Base-by-base conservation (phyloP, 2,329 filamentous ascomycete genomes). In the Massarina eburnea region DNA sequence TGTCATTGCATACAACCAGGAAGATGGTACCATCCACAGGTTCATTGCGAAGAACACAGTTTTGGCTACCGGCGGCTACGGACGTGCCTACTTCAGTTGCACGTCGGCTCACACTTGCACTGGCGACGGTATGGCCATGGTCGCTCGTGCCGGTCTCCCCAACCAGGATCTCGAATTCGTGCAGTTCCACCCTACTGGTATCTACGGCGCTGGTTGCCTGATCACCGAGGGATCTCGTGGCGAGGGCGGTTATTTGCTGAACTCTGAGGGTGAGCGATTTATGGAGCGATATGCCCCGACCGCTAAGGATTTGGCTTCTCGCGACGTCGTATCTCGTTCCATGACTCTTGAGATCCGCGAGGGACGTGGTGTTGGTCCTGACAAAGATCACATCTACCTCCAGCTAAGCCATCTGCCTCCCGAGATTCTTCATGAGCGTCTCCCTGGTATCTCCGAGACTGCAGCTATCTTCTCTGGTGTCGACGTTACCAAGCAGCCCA, bases 121-220 rank as follows among this genome's bases (percentile, higher is more conserved):
- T 53, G 94, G 94, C 82, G 94, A 99, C 71, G 94, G 94, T 72
- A 96, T 96, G 89, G 94, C 94, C 60, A 97, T 99, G 94, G 92
- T 97, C 66, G 89, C 92, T 61, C 91, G 94, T 78, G 94, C 94
- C 52, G 94, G 94, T 73, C 86, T 99, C 32, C 92, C 94, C 64
- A 96, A 96, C 82, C 94, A 99, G 80, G 94, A 99, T 86, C 82
- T 97, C 55, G 94, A 99, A 74, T 99, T 99, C 75, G 94, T 99
- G 54, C 92, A 99, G 77, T 99, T 99, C 84, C 92, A 99, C 75
- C 92, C 92, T 45, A 96, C 92, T 58, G 92, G 92, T 83, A 97
- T 99, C 76, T 99, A 99, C 74, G 94, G 94, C 67, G 94, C 92
- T 66, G 92, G 92, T 58, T 67, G 92, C 76, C 79, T 99, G 81